These are phyloP conservation scores for Gloeopeniophorella convolvens DNA, from an alignment of 768 basidiomycete species.

Conservation along the genomic window DNA sequence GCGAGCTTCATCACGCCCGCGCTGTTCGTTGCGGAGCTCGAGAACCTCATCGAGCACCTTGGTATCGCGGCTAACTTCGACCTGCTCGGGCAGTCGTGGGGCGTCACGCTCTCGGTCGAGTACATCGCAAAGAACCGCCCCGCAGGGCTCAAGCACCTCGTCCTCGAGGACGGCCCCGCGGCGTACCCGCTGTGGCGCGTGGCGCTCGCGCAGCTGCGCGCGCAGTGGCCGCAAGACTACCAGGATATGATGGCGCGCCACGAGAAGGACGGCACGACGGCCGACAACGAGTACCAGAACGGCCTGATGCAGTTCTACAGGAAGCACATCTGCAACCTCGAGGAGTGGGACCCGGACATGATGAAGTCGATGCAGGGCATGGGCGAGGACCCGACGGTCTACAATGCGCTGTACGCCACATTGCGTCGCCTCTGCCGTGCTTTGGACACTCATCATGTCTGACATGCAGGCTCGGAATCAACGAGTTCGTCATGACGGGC, in stretches of 20 bases:
- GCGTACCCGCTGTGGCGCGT: slow-evolving; percentile 28
- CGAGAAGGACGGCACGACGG: slow-evolving; percentile 28
- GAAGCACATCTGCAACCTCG: slow-evolving; percentile 24
- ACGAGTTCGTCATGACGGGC: slow-evolving; percentile 14
- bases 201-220: slow-evolving; percentile 23
- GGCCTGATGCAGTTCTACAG: slow-evolving; percentile 27
- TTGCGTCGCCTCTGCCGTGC: no score
- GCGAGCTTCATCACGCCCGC: slow-evolving; percentile 42
- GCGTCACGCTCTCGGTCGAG: slow-evolving; percentile 40
- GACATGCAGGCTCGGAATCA: slow-evolving; percentile 1
- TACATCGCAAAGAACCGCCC: slow-evolving; percentile 25
- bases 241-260: slow-evolving; percentile 28
- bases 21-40: slow-evolving; percentile 47
- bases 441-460: no score
- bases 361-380: slow-evolving; percentile 22
- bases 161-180: slow-evolving; percentile 27
- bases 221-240: slow-evolving; percentile 28
- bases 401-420: slow-evolving; percentile 32
- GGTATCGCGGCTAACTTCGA: slow-evolving; percentile 38
- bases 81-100: slow-evolving; percentile 38
- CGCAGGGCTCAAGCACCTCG: slow-evolving; percentile 28
- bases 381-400: slow-evolving; percentile 33
- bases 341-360: slow-evolving; percentile 28
- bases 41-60: slow-evolving; percentile 37
- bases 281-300: slow-evolving; percentile 28